These are phyloP conservation scores for Amanita thiersii DNA, from an alignment of 768 basidiomycete species.

Conservation along the genomic window DNA sequence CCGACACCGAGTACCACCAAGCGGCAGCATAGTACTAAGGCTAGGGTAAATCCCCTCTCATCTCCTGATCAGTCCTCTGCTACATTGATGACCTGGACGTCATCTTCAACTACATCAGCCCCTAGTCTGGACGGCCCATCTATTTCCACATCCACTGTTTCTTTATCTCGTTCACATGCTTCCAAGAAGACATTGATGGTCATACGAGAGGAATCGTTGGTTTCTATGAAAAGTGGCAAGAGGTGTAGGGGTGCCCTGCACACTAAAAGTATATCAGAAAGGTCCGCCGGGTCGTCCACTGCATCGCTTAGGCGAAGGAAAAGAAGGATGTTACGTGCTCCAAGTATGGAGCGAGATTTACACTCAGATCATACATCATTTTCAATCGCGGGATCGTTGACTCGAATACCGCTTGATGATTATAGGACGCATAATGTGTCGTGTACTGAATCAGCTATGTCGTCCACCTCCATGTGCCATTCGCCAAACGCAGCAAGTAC, in stretches of 20 bases:
- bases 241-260: constrained; percentile 1
- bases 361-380: constrained; percentile 13
- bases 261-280: constrained; percentile 6
- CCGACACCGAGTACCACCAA: no score
- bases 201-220: constrained; percentile 4
- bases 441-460: background rate
- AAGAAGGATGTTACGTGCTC: constrained; percentile 24
- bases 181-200: constrained; percentile 1
- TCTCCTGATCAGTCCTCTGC: background rate
- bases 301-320: constrained; percentile 21
- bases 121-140: background rate
- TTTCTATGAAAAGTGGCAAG: background rate
- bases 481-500: background rate
- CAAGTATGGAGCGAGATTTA: constrained; percentile 29
- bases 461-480: constrained; percentile 2
- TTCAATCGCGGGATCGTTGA: constrained; percentile 3
- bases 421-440: constrained; percentile 11
- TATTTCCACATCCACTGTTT: constrained; percentile 1
- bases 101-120: background rate
- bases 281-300: constrained; percentile 10
- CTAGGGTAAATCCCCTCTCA: background rate
- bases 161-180: background rate
- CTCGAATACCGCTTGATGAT: constrained; percentile 10
- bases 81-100: background rate
- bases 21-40: background rate